Evolutionary conservation across 1,139 yeast species (phyloP), one percentile per base, ranked within the genome.

Genomic region (Debaryomycetaceae sp.): DNA sequence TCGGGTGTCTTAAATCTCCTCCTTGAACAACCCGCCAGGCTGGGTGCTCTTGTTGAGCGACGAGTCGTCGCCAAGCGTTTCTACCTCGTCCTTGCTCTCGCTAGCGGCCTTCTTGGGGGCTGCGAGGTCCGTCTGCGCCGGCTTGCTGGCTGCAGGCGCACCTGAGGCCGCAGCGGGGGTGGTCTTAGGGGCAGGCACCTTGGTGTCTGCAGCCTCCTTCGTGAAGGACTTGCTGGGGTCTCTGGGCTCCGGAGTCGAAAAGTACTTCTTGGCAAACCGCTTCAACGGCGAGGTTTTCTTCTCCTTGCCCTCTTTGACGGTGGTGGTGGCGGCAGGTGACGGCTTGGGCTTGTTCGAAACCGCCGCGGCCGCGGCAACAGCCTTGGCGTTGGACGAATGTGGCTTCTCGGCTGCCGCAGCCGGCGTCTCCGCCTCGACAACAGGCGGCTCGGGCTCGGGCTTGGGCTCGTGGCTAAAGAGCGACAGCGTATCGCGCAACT

Each of bases 11-110:
- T 48, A 65, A 39, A 66, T 61, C 42, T 65, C 72, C 45, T 66
- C 73, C 42, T 63, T 66, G 44, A 66, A 66, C 25, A 65, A 45
- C 2, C 72, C 71, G 20, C 67, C 66, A 37, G 55, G 44, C 31
- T 52, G 51, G 30, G 50, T 38, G 24, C 36, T 37, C 31, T 41
- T 41, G 35, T 48, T 42, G 27, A 49, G 51, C 22, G 61, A 49
- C 4, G 64, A 55, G 27, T 56, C 45, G 16, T 59, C 66, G 28
- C 61, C 65, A 24, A 46, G 56, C 23, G 37, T 45, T 22, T 45
- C 44, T 32, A 31, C 37, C 23, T 18, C 27, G 15, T 42, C 35
- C 29, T 28, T 12, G 22, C 16, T 27, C 16, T 30, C 18, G 17
- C 16, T 14, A 13, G 24, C 24, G 16, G 28, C 14, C 21, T 31